Percentiles rank a stretch among this genome's conserved stretches.
phyloP scores from a whole-genome alignment of 768 basidiomycete genomes.

The Mycena latifolia region DNA sequence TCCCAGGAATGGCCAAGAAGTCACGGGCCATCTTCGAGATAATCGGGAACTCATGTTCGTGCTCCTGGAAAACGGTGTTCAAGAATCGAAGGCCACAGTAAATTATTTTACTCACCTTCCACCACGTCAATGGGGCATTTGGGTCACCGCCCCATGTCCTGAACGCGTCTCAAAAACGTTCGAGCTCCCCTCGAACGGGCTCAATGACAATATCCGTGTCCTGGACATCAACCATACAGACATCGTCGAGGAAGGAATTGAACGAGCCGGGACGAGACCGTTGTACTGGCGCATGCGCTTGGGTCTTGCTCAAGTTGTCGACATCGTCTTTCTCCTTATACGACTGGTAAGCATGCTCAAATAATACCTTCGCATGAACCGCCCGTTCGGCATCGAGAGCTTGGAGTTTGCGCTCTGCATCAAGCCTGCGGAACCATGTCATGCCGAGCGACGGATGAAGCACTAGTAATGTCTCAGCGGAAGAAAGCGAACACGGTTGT shows the following conservation, averaged over 20 bases:
- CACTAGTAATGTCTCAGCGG: neutral
- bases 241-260: neutral
- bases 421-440: neutral
- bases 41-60: constrained; percentile 3
- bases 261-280: too few species aligned
- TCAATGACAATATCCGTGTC: neutral
- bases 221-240: constrained; percentile 3
- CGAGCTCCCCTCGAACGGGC: neutral
- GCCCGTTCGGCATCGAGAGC: too few species aligned
- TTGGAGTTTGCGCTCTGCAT: neutral
- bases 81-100: too few species aligned
- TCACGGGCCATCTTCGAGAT: constrained; percentile 10
- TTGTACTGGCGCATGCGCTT: neutral
- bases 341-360: too few species aligned
- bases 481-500: too few species aligned
- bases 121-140: neutral
- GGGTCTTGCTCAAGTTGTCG: neutral
- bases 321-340: neutral
- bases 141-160: neutral
- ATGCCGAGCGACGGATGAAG: constrained; percentile 1
- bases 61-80: neutral
- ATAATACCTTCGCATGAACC: too few species aligned
- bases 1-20: constrained; percentile 9
- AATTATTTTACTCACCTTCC: neutral
- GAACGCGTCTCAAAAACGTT: neutral